These are phyloP conservation scores for Phytophthora idaei DNA, from an alignment of 352 stramenopile genomes.

Conservation along the genomic window DNA sequence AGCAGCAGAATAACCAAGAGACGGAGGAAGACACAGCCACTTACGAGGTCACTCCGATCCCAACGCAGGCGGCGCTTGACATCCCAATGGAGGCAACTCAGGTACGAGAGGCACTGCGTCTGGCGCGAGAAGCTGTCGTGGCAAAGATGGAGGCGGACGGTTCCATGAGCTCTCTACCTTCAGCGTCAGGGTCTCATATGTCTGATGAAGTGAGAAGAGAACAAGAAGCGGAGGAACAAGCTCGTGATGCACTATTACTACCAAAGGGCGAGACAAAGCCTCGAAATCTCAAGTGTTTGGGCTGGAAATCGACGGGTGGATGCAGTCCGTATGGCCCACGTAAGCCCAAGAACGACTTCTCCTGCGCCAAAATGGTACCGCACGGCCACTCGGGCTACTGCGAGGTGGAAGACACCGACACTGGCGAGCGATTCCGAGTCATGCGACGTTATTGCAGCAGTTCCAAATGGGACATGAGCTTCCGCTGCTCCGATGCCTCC, in stretches of 20 bases:
- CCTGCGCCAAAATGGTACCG: slow-evolving; percentile 29
- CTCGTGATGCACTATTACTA: slow-evolving; percentile 37
- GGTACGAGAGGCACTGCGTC: slow-evolving; percentile 20
- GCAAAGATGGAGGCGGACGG: slow-evolving; percentile 21
- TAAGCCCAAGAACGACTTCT: slow-evolving; percentile 23
- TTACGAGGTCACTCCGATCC: slow-evolving; percentile 9
- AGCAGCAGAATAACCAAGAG: slow-evolving; percentile 3
- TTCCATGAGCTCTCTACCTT: slow-evolving; percentile 3
- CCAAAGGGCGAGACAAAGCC: slow-evolving; percentile 29
- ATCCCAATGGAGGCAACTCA: slow-evolving; percentile 26
- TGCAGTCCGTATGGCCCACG: slow-evolving; percentile 30
- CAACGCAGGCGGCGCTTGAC: slow-evolving; percentile 26
- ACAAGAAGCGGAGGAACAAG: slow-evolving; percentile 39
- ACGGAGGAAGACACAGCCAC: neutral
- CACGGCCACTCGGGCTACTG: slow-evolving; percentile 52
- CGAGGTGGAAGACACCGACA: slow-evolving; percentile 38
- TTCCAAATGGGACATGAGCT: slow-evolving; percentile 37
- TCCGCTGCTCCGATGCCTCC: slow-evolving; percentile 51
- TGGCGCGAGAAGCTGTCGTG: slow-evolving; percentile 21
- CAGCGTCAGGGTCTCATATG: slow-evolving; percentile 10
- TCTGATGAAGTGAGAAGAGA: slow-evolving; percentile 13
- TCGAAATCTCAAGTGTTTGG: slow-evolving; percentile 30
- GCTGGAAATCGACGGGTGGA: slow-evolving; percentile 26
- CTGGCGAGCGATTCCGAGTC: slow-evolving; percentile 41
- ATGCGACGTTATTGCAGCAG: slow-evolving; percentile 49